A percentile compares a stretch with the other conserved stretches of the same genome.
Conservation (phyloP, 768 basidiomycete species). For the Lentinula raphanica region DNA sequence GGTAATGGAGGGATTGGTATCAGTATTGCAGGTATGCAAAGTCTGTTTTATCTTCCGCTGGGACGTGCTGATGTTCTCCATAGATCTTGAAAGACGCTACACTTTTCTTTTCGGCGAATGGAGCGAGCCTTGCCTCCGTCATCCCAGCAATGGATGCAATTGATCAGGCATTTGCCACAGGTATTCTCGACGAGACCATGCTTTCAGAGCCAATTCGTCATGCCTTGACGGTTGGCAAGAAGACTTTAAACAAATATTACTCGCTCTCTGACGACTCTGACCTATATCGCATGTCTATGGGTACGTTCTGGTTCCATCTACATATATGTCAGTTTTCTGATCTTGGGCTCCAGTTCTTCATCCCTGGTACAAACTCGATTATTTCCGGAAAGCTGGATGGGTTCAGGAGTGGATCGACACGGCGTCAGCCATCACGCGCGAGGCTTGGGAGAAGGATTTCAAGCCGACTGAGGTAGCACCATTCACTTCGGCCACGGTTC, state of each 20-base stretch:
- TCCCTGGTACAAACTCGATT: slow-evolving; percentile 25
- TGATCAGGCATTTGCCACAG: slow-evolving; percentile 12
- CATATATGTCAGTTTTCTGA: background rate
- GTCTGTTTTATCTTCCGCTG: background rate
- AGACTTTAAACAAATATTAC: slow-evolving; percentile 29
- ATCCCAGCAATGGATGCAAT: slow-evolving; percentile 20
- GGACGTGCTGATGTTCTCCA: background rate
- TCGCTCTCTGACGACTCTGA: slow-evolving; percentile 22
- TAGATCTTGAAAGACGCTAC: background rate
- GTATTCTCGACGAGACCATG: slow-evolving; percentile 1
- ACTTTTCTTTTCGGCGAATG: background rate
- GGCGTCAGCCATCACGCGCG: slow-evolving; percentile 4
- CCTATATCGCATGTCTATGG: slow-evolving; percentile 28
- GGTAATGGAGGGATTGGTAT: background rate
- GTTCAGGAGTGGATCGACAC: slow-evolving; percentile 20
- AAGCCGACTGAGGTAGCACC: too few species aligned
- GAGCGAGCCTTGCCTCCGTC: background rate
- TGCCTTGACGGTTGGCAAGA: slow-evolving; percentile 19
- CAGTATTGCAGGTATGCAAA: background rate
- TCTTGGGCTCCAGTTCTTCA: too few species aligned
- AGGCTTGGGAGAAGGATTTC: background rate
- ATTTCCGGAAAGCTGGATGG: slow-evolving; percentile 23
- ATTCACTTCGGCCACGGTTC: too few species aligned
- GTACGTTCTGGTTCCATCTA: slow-evolving; percentile 16
- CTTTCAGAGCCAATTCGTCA: slow-evolving; percentile 15